Percentiles rank a stretch among this genome's conserved stretches.
phyloP scores from a whole-genome alignment of 257 asterid species.

The Striga asiatica region DNA sequence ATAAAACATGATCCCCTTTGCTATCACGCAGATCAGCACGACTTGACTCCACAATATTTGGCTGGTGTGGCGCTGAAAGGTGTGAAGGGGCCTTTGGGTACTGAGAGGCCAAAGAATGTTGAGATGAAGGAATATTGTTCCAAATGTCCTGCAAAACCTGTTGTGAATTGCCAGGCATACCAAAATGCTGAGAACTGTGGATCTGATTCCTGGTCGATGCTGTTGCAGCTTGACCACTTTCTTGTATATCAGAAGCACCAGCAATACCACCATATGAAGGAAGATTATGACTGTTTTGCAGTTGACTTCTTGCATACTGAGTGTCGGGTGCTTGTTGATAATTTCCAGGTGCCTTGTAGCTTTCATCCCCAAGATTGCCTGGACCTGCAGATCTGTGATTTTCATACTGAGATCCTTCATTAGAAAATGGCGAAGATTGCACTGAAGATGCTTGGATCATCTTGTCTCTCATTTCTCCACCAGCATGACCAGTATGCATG shows the following conservation, averaged over 20 bases:
- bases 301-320: slow-evolving; percentile 33
- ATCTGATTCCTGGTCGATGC: slow-evolving; percentile 27
- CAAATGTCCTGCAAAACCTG: slow-evolving; percentile 26
- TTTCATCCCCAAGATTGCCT: slow-evolving; percentile 26
- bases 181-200: slow-evolving; percentile 28
- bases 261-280: slow-evolving; percentile 20
- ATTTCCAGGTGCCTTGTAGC: slow-evolving; percentile 28
- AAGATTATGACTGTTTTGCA: slow-evolving; percentile 33
- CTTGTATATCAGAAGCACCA: slow-evolving; percentile 27
- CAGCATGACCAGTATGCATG: slow-evolving; percentile 25
- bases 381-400: slow-evolving; percentile 29
- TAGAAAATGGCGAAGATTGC: slow-evolving; percentile 30
- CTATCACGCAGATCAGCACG: slow-evolving; percentile 22
- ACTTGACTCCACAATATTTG: slow-evolving; percentile 45
- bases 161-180: slow-evolving; percentile 22
- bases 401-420: slow-evolving; percentile 29
- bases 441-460: slow-evolving; percentile 26
- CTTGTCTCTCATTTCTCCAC: slow-evolving; percentile 37
- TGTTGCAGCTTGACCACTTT: slow-evolving; percentile 32
- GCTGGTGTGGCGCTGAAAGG: slow-evolving; percentile 27
- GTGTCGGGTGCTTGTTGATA: slow-evolving; percentile 39
- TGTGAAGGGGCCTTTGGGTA: slow-evolving; percentile 27
- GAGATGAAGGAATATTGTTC: slow-evolving; percentile 40
- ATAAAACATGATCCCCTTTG: slow-evolving; percentile 7
- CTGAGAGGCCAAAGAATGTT: slow-evolving; percentile 30